phyloP scores from a whole-genome alignment of 2,329 filamentous ascomycete genomes.

The Neonectria sp. region DNA sequence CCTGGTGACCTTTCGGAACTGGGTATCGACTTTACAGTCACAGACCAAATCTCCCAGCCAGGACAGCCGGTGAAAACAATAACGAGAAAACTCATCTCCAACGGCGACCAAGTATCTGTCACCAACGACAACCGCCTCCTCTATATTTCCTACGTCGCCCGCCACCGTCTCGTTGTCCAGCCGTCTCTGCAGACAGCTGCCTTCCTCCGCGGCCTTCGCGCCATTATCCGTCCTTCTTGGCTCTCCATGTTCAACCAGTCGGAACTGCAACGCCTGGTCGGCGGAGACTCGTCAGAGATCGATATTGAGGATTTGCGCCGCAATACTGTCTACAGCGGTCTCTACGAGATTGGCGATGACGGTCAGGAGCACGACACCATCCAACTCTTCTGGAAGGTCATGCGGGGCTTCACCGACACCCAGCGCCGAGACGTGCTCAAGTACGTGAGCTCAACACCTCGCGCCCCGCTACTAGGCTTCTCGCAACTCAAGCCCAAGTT shows the following conservation, averaged over 20 bases:
- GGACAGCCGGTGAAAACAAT: constrained; percentile 70
- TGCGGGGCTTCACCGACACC: constrained; percentile 80
- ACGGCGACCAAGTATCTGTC: constrained; percentile 83
- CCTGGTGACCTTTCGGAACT: constrained; percentile 80
- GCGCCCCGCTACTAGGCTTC: constrained; percentile 92
- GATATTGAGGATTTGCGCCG: constrained; percentile 87
- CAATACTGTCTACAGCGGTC: constrained; percentile 89
- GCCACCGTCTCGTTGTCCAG: constrained; percentile 87
- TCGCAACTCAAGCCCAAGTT: constrained; percentile 87
- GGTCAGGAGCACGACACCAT: constrained; percentile 88
- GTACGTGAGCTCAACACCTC: constrained; percentile 94
- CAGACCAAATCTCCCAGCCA: constrained; percentile 72
- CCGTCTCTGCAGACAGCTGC: constrained; percentile 86
- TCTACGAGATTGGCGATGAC: constrained; percentile 93
- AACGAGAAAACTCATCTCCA: constrained; percentile 81
- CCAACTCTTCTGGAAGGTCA: constrained; percentile 91
- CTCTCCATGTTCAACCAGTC: constrained; percentile 98
- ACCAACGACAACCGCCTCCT: constrained; percentile 93
- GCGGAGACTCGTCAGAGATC: constrained; percentile 88
- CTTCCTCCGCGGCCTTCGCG: constrained; percentile 87
- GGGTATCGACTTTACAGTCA: constrained; percentile 89
- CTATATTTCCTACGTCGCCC: constrained; percentile 94
- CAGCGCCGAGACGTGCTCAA: constrained; percentile 91
- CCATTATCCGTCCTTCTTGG: constrained; percentile 94
- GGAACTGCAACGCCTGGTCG: constrained; percentile 93